phyloP scores from a whole-genome alignment of 345 rosid genomes.

The Camelina sativa region DNA sequence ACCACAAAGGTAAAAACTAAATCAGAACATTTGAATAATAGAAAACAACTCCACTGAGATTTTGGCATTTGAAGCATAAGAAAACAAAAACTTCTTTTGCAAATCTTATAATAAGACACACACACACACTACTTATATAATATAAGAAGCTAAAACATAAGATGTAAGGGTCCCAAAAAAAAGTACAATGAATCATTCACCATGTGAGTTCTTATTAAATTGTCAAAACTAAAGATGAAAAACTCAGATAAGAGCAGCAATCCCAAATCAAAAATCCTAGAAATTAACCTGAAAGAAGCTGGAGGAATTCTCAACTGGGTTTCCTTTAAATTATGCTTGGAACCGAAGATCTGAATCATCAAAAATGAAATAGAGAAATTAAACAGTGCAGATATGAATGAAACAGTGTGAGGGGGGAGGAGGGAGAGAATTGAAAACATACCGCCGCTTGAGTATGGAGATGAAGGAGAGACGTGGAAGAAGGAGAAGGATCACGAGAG shows the following conservation, averaged over 20 bases:
- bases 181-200: conserved; percentile 6
- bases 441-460: conserved; percentile 38
- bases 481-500: conserved; percentile 30
- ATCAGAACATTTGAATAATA: conserved; percentile 2
- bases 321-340: conserved; percentile 18
- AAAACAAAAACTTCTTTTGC: not conserved
- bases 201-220: not conserved
- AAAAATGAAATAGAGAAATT: conserved; percentile 12
- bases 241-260: not conserved
- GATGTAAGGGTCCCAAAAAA: not conserved
- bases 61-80: conserved; percentile 6
- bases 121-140: not conserved
- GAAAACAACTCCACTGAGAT: conserved; percentile 11
- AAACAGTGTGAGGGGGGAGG: not conserved
- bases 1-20: conserved; percentile 1
- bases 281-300: conserved; percentile 39
- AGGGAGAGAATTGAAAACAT: conserved; percentile 14
- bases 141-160: not conserved
- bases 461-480: conserved; percentile 30
- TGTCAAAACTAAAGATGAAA: not conserved
- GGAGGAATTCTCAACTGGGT: conserved; percentile 39
- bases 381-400: not conserved
- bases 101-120: not conserved
- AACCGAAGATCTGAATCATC: conserved; percentile 33
- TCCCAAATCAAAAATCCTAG: not conserved